Evolutionary conservation across 78 protist species (phyloP).

Genomic region (Neovahlkampfia damariscottae): DNA sequence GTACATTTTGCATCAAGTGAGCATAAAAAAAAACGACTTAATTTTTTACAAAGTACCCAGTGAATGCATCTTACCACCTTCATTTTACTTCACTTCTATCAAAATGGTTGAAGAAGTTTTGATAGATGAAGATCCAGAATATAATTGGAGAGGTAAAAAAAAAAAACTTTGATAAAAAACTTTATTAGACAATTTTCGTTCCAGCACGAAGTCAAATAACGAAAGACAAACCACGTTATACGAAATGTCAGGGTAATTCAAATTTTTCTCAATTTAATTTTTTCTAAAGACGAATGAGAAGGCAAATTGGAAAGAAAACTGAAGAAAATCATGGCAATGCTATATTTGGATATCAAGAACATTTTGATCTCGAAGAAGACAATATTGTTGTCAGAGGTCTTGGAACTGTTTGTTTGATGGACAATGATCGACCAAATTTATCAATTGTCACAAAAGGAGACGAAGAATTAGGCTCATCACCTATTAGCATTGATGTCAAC

Average conservation of each 20-base stretch:
- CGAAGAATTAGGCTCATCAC: background rate
- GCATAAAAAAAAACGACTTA: background rate
- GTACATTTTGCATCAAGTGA: slow-evolving; percentile 24
- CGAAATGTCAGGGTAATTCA: too few species aligned
- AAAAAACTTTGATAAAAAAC: too few species aligned
- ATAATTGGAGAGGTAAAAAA: slow-evolving; percentile 26
- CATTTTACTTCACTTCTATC: background rate
- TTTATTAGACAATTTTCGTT: too few species aligned
- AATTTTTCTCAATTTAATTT: too few species aligned
- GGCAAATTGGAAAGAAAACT: too few species aligned
- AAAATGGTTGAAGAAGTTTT: slow-evolving; percentile 61
- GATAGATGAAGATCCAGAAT: slow-evolving; percentile 81
- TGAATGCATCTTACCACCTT: slow-evolving; percentile 23
- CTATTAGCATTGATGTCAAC: background rate
- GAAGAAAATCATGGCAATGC: too few species aligned
- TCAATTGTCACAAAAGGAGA: background rate
- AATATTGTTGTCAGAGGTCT: slow-evolving; percentile 71
- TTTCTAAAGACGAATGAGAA: too few species aligned
- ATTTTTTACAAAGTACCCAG: too few species aligned
- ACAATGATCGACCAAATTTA: too few species aligned
- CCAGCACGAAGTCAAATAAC: too few species aligned
- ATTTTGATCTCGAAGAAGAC: slow-evolving; percentile 73
- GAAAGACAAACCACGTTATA: too few species aligned
- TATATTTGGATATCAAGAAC: slow-evolving; percentile 67
- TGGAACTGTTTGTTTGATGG: slow-evolving; percentile 66